phyloP scores from a whole-genome alignment of 73 alveolate species.

The Tetrahymena borealis region DNA sequence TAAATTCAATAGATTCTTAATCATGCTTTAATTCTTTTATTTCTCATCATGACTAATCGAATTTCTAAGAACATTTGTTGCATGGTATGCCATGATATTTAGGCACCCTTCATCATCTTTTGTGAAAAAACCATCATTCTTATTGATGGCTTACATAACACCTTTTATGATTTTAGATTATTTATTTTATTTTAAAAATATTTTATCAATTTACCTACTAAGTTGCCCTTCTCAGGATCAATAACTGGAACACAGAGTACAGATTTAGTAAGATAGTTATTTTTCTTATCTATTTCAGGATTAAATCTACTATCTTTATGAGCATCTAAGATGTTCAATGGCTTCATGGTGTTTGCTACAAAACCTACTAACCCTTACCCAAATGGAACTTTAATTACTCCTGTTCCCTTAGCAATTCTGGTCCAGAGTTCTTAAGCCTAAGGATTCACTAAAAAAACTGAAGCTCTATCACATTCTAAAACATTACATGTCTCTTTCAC shows the following conservation, averaged over 20 bases:
- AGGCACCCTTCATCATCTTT: constrained; percentile 44
- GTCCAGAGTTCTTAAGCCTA: constrained; percentile 58
- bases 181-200: neutral
- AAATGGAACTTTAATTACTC: constrained; percentile 46
- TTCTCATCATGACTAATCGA: constrained; percentile 24
- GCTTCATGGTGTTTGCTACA: constrained; percentile 39
- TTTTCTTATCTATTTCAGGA: constrained; percentile 47
- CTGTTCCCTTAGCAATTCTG: constrained; percentile 52
- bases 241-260: constrained; percentile 56
- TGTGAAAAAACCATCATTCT: constrained; percentile 51
- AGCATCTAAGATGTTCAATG: constrained; percentile 59
- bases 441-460: constrained; percentile 59
- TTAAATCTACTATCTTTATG: constrained; percentile 56
- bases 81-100: constrained; percentile 12
- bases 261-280: constrained; percentile 52
- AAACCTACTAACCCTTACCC: constrained; percentile 59
- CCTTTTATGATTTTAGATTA: neutral
- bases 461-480: constrained; percentile 63
- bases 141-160: constrained; percentile 39
- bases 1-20: constrained; percentile 15
- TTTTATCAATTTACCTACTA: neutral
- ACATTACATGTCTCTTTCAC: neutral
- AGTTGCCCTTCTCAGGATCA: constrained; percentile 35
- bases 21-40: constrained; percentile 11
- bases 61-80: constrained; percentile 19